Base-by-base conservation (phyloP, 768 basidiomycete species). In the Vishniacozyma victoriae region DNA sequence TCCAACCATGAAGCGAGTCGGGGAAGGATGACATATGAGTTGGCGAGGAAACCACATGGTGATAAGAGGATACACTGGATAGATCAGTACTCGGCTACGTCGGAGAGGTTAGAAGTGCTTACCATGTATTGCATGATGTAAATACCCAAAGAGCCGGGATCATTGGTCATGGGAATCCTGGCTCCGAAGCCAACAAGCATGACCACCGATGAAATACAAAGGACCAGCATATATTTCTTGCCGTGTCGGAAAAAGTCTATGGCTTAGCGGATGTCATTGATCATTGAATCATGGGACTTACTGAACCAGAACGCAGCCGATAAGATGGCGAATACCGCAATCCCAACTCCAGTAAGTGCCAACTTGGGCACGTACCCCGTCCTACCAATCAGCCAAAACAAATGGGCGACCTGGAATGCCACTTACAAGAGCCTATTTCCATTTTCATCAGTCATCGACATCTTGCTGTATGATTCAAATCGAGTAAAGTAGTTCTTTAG, bases 1-100 rank as follows among this genome's bases (percentile, higher is more conserved):
- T 73, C 59, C 5, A 85, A 68, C 54, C 78, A 74, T 24, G 66
- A 72, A 5, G 82, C 79, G 3, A 87, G 65, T n/a, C 78, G 78
- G 5, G 82, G 82, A 1, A 85, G 76, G 16, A 84, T 75, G 48
- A 84, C 71, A 55, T 86, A 86, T 57, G 82, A 77, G 11, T 80
- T 49, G 3, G 69, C 66, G n/a, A 70, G 44, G 72, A 85, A 85
- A 18, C 81, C 83, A 62, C 85, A 86, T 4, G 84, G 84, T n/a
- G 58, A 54, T 3, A 59, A 42, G 11, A 64, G 48, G n/a, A 52
- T 57, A 39, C 59, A 47, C 60, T 62, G 41, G 6, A 14, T 16
- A 5, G 4, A 18, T 39, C 27, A 44, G 31, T 13, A 9, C 25
- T 16, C 3, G 27, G 39, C 7, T 14, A 41, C 44, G 44, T 26